These are phyloP conservation scores for Kurtzmaniella natalensis DNA, from an alignment of 1,139 yeast species.

Conservation along the genomic window DNA sequence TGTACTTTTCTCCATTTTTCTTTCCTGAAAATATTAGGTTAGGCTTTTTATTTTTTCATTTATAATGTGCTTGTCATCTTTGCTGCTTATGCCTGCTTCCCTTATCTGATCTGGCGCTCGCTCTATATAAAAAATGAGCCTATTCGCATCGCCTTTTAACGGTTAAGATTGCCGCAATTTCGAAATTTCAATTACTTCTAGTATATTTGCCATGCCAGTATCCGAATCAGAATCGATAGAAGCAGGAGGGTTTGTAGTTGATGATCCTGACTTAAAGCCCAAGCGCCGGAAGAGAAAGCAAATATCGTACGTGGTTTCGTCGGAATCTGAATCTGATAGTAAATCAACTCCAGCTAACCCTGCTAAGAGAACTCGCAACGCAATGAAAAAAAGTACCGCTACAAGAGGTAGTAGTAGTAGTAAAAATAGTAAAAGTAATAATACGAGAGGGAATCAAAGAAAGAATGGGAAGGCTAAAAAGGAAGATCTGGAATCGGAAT, in stretches of 20 bases:
- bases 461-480: background rate
- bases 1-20: no score
- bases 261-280: conserved; percentile 26
- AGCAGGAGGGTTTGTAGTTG: conserved; percentile 41
- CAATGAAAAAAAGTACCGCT: background rate
- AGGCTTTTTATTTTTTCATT: no score
- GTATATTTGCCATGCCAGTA: conserved; percentile 3
- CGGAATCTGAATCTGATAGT: conserved; percentile 9
- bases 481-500: conserved; percentile 12
- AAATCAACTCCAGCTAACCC: no score
- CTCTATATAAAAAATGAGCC: no score
- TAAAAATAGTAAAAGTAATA: conserved; percentile 15
- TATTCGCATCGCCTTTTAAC: background rate
- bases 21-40: no score
- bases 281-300: conserved; percentile 10
- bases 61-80: no score
- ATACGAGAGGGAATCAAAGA: no score
- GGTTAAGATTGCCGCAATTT: background rate
- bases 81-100: no score
- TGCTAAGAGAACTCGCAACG: conserved; percentile 6
- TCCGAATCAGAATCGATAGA: conserved; percentile 8
- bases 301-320: conserved; percentile 7
- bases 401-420: no score
- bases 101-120: no score
- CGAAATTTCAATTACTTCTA: no score